A percentile compares a stretch with the other conserved stretches of the same genome.
These are phyloP conservation scores for Takakia lepidozioides DNA, from an alignment of 225 moss, liverwort and hornwort species.

Conservation along the genomic window DNA sequence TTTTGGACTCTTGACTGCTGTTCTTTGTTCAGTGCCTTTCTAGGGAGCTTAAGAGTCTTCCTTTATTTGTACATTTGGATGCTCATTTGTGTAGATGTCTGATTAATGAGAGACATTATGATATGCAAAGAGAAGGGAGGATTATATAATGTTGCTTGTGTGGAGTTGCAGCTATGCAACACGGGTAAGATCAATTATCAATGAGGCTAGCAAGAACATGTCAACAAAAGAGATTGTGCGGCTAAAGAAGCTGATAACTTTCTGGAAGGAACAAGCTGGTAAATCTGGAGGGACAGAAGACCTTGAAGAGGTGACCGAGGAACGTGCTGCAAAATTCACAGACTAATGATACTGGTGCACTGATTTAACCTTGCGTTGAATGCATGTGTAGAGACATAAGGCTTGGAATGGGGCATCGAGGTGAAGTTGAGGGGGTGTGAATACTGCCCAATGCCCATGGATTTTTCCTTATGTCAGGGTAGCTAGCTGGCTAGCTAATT, in stretches of 20 bases:
- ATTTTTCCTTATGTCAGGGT: too few species aligned
- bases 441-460: too few species aligned
- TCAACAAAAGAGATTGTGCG: conserved; percentile 88
- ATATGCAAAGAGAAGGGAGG: too few species aligned
- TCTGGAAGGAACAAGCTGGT: conserved; percentile 87
- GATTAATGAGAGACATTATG: not conserved
- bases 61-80: not conserved
- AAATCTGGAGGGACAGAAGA: conserved; percentile 72
- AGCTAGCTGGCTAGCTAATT: too few species aligned
- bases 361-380: too few species aligned
- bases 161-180: conserved; percentile 65
- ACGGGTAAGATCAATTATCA: conserved; percentile 85
- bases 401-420: too few species aligned
- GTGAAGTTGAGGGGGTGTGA: too few species aligned
- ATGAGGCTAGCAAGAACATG: conserved; percentile 82
- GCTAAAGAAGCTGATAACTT: conserved; percentile 73
- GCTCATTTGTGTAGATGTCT: not conserved
- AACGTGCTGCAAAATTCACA: too few species aligned
- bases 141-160: not conserved
- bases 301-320: conserved; percentile 63
- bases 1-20: too few species aligned
- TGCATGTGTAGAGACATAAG: too few species aligned
- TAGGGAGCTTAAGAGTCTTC: not conserved
- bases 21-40: too few species aligned
- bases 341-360: too few species aligned